Evolutionary conservation across 495 filamentous ascomycete genomes (phyloP).

Genomic region (Aspergillus sparsus): DNA sequence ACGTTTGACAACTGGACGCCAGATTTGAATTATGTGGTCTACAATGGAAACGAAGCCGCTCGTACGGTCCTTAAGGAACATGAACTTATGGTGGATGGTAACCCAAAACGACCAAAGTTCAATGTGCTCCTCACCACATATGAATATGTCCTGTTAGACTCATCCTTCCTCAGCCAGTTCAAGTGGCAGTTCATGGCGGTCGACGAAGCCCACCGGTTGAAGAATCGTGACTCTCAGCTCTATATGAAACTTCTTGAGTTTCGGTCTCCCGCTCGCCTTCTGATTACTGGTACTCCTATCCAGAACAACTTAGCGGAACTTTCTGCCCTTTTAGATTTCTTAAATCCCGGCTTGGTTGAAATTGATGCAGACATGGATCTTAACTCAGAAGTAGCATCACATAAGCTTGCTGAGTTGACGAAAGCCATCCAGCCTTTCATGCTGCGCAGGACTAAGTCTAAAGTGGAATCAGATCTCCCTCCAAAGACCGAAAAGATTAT

Average conservation of each 20-base stretch:
- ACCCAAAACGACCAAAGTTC: conserved; percentile 83
- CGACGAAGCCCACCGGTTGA: conserved; percentile 95
- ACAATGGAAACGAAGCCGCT: conserved; percentile 82
- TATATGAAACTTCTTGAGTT: conserved; percentile 84
- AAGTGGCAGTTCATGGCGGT: conserved; percentile 98
- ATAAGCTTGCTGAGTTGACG: conserved; percentile 71
- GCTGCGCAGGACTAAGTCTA: conserved; percentile 94
- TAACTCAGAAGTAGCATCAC: conserved; percentile 64
- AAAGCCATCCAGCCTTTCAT: conserved; percentile 83
- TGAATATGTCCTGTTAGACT: conserved; percentile 85
- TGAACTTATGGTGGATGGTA: conserved; percentile 82
- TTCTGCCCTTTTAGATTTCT: conserved; percentile 88
- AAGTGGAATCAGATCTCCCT: conserved; percentile 91
- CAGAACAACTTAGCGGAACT: conserved; percentile 96
- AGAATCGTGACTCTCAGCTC: conserved; percentile 91
- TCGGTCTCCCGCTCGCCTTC: conserved; percentile 76
- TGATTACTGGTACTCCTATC: conserved; percentile 96
- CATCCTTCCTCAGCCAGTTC: conserved; percentile 74
- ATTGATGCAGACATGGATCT: conserved; percentile 90
- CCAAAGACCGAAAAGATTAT: conserved; percentile 99
- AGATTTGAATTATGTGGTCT: conserved; percentile 95
- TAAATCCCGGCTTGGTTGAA: conserved; percentile 83
- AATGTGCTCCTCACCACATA: conserved; percentile 94
- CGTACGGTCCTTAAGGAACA: conserved; percentile 82
- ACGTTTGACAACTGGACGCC: conserved; percentile 97